These are phyloP conservation scores for Malus sieversii DNA, from an alignment of 306 rosid species.

Conservation along the genomic window DNA sequence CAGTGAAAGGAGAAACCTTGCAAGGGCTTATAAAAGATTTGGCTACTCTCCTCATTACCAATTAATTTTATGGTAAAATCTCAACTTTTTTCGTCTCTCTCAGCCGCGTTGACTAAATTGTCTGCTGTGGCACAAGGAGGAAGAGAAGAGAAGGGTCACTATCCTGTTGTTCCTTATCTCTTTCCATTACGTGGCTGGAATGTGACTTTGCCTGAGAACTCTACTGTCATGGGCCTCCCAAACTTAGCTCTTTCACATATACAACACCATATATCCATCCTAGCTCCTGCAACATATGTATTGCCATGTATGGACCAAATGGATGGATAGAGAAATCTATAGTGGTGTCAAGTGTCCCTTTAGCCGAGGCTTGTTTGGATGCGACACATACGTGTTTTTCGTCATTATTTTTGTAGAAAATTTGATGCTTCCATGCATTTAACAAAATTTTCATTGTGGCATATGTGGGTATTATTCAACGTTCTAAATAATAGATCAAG, in stretches of 20 bases:
- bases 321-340: not conserved
- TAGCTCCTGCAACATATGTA: conserved; percentile 3
- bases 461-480: not conserved
- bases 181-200: conserved; percentile 46
- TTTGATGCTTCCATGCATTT: conserved; percentile 1
- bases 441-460: not conserved
- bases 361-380: conserved; percentile 22
- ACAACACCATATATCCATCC: not conserved
- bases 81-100: too few species aligned
- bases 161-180: conserved; percentile 53
- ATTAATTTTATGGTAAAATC: too few species aligned
- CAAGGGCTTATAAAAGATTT: too few species aligned
- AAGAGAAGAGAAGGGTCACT: conserved; percentile 39
- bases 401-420: conserved; percentile 9
- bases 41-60: too few species aligned
- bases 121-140: conserved; percentile 17
- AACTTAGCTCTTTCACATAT: conserved; percentile 15
- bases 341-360: conserved; percentile 23
- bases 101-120: conserved; percentile 21
- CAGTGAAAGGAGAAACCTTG: too few species aligned
- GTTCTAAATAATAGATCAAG: not conserved
- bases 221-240: conserved; percentile 36
- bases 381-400: conserved; percentile 10
- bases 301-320: conserved; percentile 31
- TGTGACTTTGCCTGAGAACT: conserved; percentile 43